Conservation (phyloP, 306 rosid species). For the Fagus sylvatica region DNA sequence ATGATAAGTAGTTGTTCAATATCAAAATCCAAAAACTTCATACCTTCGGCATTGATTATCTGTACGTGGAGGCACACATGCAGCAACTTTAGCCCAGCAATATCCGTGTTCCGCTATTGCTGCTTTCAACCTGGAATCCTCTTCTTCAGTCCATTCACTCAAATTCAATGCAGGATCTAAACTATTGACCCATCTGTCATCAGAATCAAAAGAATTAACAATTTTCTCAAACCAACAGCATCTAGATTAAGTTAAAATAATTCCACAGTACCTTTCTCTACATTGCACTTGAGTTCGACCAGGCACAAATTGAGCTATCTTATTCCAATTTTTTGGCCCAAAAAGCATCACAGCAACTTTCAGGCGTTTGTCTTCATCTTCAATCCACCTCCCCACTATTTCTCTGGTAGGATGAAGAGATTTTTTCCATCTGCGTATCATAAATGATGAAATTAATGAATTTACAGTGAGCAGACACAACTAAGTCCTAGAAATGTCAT, state of each 20-base stretch:
- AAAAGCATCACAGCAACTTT: slow-evolving; percentile 85
- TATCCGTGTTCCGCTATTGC: slow-evolving; percentile 73
- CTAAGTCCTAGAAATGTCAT: neutral
- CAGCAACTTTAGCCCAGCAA: slow-evolving; percentile 95
- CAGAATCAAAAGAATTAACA: slow-evolving; percentile 30
- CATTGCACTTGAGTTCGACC: slow-evolving; percentile 94
- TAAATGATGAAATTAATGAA: slow-evolving; percentile 15
- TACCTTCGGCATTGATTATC: slow-evolving; percentile 96
- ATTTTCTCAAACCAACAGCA: slow-evolving; percentile 17
- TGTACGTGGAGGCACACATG: slow-evolving; percentile 77
- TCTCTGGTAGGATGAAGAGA: slow-evolving; percentile 68
- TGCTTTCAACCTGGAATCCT: slow-evolving; percentile 69
- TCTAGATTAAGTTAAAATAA: neutral
- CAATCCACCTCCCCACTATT: slow-evolving; percentile 68
- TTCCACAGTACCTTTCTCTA: slow-evolving; percentile 75
- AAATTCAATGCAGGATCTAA: slow-evolving; percentile 79
- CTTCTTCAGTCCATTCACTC: slow-evolving; percentile 80
- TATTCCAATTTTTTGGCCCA: slow-evolving; percentile 86
- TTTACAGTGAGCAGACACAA: slow-evolving; percentile 8
- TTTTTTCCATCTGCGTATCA: slow-evolving; percentile 76
- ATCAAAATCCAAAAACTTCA: slow-evolving; percentile 17
- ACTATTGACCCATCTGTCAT: slow-evolving; percentile 78
- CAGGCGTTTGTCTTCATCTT: slow-evolving; percentile 73
- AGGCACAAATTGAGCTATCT: slow-evolving; percentile 77
- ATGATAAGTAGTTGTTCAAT: neutral